These are phyloP conservation scores for Colletotrichum echinochloae DNA, from an alignment of 2,329 filamentous ascomycete species.

Conservation along the genomic window DNA sequence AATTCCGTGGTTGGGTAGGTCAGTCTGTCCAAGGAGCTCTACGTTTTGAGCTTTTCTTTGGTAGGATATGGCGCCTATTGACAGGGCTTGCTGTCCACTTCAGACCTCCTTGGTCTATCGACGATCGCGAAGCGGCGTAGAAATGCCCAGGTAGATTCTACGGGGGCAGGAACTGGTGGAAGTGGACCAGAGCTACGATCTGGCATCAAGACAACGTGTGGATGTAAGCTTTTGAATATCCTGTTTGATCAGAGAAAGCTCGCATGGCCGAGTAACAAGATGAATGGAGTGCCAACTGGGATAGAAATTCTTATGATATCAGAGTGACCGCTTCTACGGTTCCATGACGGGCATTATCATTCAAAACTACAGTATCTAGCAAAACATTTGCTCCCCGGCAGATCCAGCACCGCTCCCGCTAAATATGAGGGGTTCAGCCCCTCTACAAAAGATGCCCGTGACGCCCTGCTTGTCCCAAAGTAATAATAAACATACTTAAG, in stretches of 20 bases:
- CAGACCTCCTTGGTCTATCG: neutral
- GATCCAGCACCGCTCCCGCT: neutral
- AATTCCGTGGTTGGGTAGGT: neutral
- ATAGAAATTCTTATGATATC: neutral
- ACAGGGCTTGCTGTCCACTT: neutral
- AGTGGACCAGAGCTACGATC: neutral
- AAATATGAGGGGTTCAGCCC: neutral
- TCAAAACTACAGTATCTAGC: neutral
- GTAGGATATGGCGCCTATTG: neutral
- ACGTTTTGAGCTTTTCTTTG: neutral
- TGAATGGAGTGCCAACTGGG: neutral
- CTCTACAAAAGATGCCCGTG: neutral
- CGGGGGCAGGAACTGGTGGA: neutral
- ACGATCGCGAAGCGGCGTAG: neutral
- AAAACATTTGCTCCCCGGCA: neutral
- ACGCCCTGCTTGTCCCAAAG: slow-evolving; percentile 3
- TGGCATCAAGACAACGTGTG: neutral
- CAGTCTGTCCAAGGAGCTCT: neutral
- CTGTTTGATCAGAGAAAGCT: neutral
- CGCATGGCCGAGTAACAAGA: neutral
- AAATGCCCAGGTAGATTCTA: neutral
- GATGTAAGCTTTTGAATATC: neutral
- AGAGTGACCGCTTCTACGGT: slow-evolving; percentile 5
- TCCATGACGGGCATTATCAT: slow-evolving; percentile 21
- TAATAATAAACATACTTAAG: neutral